phyloP scores from a whole-genome alignment of 495 filamentous ascomycete species.

The Penicillium bialowiezense region DNA sequence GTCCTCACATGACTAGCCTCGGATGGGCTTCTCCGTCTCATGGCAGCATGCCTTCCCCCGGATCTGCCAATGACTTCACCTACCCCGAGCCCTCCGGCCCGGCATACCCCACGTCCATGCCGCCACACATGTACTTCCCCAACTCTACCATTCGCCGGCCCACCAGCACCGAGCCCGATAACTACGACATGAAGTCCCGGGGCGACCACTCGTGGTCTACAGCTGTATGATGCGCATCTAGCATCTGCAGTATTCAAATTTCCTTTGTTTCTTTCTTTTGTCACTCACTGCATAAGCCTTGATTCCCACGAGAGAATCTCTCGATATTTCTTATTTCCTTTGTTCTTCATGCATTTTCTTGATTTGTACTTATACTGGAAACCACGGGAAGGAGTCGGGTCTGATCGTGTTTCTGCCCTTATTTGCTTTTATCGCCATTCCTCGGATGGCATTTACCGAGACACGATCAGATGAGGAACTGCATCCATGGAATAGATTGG shows the following conservation, averaged over 20 bases:
- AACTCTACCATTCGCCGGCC: constrained; percentile 63
- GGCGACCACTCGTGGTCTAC: constrained; percentile 43
- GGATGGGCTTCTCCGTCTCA: constrained; percentile 75
- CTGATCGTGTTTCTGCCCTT: constrained; percentile 22
- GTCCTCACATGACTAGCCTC: constrained; percentile 68
- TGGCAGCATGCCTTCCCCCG: constrained; percentile 60
- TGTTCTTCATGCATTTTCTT: constrained; percentile 21
- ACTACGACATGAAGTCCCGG: constrained; percentile 61
- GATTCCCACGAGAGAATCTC: constrained; percentile 26
- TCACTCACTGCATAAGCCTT: constrained; percentile 17
- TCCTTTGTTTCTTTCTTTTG: constrained; percentile 22
- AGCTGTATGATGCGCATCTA: constrained; percentile 28
- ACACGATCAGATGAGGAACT: constrained; percentile 31
- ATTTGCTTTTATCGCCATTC: constrained; percentile 20
- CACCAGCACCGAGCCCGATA: constrained; percentile 67
- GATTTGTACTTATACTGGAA: constrained; percentile 28
- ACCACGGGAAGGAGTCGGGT: constrained; percentile 36
- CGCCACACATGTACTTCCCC: constrained; percentile 63
- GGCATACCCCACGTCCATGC: constrained; percentile 51
- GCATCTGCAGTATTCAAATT: constrained; percentile 14
- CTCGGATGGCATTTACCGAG: constrained; percentile 29
- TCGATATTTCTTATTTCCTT: constrained; percentile 18
- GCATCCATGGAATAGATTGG: constrained; percentile 24
- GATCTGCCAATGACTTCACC: constrained; percentile 61
- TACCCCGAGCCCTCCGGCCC: constrained; percentile 68